Base-by-base conservation (phyloP, 371 early-diverging fungal species). In the Mortierella sp. region DNA sequence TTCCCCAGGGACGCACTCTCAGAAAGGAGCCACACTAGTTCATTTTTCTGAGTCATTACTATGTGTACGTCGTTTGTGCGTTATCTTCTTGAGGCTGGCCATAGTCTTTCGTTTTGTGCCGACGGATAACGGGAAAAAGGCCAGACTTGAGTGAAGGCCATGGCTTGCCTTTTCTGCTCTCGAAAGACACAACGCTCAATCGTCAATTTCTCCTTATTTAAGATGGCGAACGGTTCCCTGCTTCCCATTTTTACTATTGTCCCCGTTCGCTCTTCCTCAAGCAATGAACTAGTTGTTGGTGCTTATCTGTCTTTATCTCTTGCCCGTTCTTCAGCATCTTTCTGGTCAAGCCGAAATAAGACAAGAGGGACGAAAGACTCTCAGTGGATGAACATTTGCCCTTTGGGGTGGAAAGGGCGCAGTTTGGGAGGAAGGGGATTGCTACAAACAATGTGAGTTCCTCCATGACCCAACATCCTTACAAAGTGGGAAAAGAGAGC, bases 121-220 rank as follows among this genome's bases (percentile, higher is more conserved):
- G 31, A 19, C 19, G 19, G 37, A 61, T 8, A 11, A 58, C 29
- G 34, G 34, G 61, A 19, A 61, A 61, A 22, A 37, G 19, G 53
- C 24, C 7, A 53, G 29, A 26, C 34, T 34, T 34, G 61, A 37
- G 61, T 58, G 58, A 34, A 58, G 31, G 22, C 37, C 37, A 34
- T 61, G 22, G 61, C 37, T 61, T 61, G 37, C 61, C 19, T 34
- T 61, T 43, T 26, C 41, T 14, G 43, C 65, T 64, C 65, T 64
- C 65, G 43, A 64, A 22, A 64, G 40, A 63, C n/a, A 64, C 39
- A 64, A 64, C 16, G 43, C 65, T 64, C 65, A 64, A 68, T 50
- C 29, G 40, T 37, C 50, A 50, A 50, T 26, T 52, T 34, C 31
- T 39, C 39, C 39, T 29, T 47, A 40, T 48, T 48, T 50, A 34